These are phyloP conservation scores for Stevia rebaudiana DNA, from an alignment of 140 eudicot species.

Conservation along the genomic window DNA sequence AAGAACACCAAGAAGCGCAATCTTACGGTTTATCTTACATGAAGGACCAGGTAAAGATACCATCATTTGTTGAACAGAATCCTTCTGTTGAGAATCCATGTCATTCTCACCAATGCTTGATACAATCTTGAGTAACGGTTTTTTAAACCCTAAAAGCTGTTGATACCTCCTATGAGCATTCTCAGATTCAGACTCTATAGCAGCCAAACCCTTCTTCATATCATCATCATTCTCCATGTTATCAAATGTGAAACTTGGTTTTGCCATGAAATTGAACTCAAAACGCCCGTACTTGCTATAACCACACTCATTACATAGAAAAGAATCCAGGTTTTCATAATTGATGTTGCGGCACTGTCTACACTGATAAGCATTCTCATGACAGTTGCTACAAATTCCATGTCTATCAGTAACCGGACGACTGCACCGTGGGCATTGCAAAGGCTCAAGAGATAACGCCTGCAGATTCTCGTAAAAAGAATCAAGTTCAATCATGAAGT, in stretches of 20 bases:
- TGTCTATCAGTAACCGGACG: slow-evolving; percentile 97
- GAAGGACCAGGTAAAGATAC: slow-evolving; percentile 99
- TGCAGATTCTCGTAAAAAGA: slow-evolving; percentile 98
- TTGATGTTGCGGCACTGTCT: slow-evolving; percentile 98
- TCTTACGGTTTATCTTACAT: slow-evolving; percentile 91
- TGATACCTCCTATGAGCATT: slow-evolving; percentile 98
- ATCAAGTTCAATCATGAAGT: slow-evolving; percentile 98
- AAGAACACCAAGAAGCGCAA: slow-evolving; percentile 96
- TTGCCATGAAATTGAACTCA: slow-evolving; percentile 97
- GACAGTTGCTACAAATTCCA: slow-evolving; percentile 93
- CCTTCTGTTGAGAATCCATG: slow-evolving; percentile 99
- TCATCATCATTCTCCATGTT: slow-evolving; percentile 99
- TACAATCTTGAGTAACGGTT: slow-evolving; percentile 90
- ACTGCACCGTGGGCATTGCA: slow-evolving; percentile 99
- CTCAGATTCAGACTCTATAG: slow-evolving; percentile 97
- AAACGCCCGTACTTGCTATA: slow-evolving; percentile 98
- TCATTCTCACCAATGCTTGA: slow-evolving; percentile 98
- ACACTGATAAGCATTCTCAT: slow-evolving; percentile 98
- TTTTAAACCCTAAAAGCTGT: slow-evolving; percentile 94
- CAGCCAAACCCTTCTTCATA: slow-evolving; percentile 96
- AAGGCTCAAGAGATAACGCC: slow-evolving; percentile 94
- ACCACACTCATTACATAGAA: slow-evolving; percentile 96
- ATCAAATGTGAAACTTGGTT: slow-evolving; percentile 95
- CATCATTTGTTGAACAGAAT: slow-evolving; percentile 99
- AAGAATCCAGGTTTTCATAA: slow-evolving; percentile 93